These are phyloP conservation scores for Echria macrotheca DNA, from an alignment of 495 filamentous ascomycete genomes.

Conservation along the genomic window DNA sequence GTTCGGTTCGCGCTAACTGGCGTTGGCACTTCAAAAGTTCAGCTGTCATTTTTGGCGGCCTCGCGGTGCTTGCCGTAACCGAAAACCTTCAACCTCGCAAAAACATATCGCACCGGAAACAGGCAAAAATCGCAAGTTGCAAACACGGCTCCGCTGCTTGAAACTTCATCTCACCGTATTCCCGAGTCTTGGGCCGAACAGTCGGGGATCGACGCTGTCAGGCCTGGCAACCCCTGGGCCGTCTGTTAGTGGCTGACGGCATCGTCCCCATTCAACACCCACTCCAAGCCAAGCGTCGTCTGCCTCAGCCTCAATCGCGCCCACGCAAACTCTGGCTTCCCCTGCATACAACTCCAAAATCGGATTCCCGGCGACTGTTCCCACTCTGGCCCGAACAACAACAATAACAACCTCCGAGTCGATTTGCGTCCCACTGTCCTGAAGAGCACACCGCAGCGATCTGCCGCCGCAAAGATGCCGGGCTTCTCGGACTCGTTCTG, in stretches of 20 bases:
- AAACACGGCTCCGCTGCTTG: no score
- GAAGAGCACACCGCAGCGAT: slow-evolving; percentile 3
- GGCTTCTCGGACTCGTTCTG: slow-evolving; percentile 93
- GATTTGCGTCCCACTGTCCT: background rate
- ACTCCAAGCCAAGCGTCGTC: slow-evolving; percentile 16
- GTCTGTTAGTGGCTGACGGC: slow-evolving; percentile 6
- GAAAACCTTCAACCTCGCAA: no score
- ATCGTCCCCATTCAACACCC: slow-evolving; percentile 2
- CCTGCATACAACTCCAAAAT: slow-evolving; percentile 13
- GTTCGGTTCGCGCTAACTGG: no score
- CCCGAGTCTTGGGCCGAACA: no score
- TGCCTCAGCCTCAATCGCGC: slow-evolving; percentile 24
- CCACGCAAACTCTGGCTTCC: slow-evolving; percentile 20
- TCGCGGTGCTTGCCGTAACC: no score
- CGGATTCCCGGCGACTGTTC: slow-evolving; percentile 1
- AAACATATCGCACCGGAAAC: no score
- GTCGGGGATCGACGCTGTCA: no score
- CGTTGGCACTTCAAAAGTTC: no score
- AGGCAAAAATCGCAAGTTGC: no score
- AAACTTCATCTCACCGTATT: no score
- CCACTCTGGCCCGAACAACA: background rate
- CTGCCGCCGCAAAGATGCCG: slow-evolving; percentile 52
- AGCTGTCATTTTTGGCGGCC: no score
- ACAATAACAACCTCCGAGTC: background rate
- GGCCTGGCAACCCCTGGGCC: slow-evolving; percentile 1